phyloP scores from a whole-genome alignment of 2,329 filamentous ascomycete genomes.

The Ceratocystis destructans region DNA sequence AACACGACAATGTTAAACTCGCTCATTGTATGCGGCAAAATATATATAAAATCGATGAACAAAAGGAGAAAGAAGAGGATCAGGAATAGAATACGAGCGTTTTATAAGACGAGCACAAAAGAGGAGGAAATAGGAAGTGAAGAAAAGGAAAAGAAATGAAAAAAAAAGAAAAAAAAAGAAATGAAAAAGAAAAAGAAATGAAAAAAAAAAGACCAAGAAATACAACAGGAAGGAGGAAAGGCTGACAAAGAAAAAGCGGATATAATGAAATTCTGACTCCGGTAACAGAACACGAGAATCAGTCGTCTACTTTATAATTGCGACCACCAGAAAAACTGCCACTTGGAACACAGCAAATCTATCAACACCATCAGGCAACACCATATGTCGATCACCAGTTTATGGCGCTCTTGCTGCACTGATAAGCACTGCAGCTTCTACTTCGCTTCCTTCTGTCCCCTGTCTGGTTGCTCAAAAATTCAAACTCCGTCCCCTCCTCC shows the following conservation, averaged over 20 bases:
- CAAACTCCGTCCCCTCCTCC: background rate
- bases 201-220: background rate
- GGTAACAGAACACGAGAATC: background rate
- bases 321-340: background rate
- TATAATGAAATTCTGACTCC: background rate
- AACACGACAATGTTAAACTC: slow-evolving; percentile 69
- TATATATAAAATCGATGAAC: background rate
- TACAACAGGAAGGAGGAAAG: slow-evolving; percentile 24
- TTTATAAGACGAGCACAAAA: background rate
- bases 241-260: slow-evolving; percentile 6
- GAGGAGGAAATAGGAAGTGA: background rate
- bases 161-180: background rate
- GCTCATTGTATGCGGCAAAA: slow-evolving; percentile 38
- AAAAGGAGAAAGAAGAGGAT: background rate
- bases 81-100: too few relatives aligned
- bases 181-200: background rate
- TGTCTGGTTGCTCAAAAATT: background rate
- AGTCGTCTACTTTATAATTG: too few relatives aligned
- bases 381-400: too few relatives aligned
- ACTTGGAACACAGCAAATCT: background rate
- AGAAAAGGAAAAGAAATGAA: background rate
- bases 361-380: background rate
- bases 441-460: too few relatives aligned
- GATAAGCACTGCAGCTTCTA: too few relatives aligned
- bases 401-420: too few relatives aligned